Evolutionary conservation across 768 basidiomycete genomes (phyloP).

Genomic region (Hysterangium stoloniferum): DNA sequence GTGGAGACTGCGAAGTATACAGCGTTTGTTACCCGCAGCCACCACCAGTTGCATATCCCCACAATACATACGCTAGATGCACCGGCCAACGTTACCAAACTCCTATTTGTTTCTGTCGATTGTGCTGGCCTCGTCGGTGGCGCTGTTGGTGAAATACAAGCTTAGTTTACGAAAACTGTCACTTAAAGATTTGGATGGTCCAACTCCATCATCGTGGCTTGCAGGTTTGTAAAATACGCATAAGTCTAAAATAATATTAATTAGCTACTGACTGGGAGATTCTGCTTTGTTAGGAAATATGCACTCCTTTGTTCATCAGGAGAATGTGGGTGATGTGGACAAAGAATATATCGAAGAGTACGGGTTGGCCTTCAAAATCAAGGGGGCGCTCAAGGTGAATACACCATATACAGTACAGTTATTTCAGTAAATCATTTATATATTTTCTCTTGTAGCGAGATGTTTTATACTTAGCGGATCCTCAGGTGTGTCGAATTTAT

Average conservation of each 20-base stretch:
- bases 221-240: background rate
- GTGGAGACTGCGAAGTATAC: no score
- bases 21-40: no score
- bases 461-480: constrained; percentile 3
- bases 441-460: background rate
- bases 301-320: background rate
- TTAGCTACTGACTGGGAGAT: no score
- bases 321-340: constrained; percentile 2
- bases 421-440: background rate
- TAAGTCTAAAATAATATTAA: background rate
- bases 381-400: constrained; percentile 1
- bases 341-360: background rate
- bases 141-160: background rate
- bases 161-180: background rate
- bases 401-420: background rate
- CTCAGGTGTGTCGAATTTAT: background rate
- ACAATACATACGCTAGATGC: no score
- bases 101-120: no score
- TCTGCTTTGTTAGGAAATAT: background rate
- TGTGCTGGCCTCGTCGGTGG: no score
- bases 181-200: background rate
- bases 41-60: no score
- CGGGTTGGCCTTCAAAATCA: constrained; percentile 6
- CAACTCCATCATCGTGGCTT: constrained; percentile 3
- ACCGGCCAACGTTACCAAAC: no score